Conservation (phyloP, 176 grass and related monocot species). For the Melocanna baccifera region DNA sequence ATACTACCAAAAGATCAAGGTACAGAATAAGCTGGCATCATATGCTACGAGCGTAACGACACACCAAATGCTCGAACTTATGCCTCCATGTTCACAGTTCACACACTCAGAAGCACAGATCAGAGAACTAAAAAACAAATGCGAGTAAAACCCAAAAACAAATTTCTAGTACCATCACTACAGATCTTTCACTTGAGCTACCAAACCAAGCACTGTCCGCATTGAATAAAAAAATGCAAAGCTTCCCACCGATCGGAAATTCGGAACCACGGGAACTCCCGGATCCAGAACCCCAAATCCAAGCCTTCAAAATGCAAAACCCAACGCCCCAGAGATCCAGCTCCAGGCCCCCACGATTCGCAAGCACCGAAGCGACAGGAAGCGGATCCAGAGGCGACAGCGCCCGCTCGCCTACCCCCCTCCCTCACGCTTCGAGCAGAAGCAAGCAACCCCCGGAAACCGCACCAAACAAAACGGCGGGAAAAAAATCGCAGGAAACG, state of each 20-base stretch:
- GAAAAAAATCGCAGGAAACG: constrained; percentile 6
- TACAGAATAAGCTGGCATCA: background rate
- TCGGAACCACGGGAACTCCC: constrained; percentile 1
- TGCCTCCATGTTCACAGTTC: background rate
- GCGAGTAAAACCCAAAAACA: background rate
- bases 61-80: background rate
- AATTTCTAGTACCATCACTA: constrained; percentile 5
- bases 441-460: constrained; percentile 28
- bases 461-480: background rate
- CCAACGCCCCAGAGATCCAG: constrained; percentile 53
- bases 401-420: constrained; percentile 31
- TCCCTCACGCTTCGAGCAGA: constrained; percentile 28
- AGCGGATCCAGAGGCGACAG: constrained; percentile 41
- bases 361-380: constrained; percentile 24
- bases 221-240: background rate
- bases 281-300: constrained; percentile 44
- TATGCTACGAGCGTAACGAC: background rate
- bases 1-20: background rate
- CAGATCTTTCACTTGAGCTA: constrained; percentile 29
- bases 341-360: constrained; percentile 26
- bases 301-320: constrained; percentile 20
- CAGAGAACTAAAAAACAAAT: background rate
- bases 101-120: background rate
- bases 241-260: background rate
- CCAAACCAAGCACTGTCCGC: constrained; percentile 14